Conservation (phyloP, 1,284 basidiomycete species). For the Marasmius oreades region DNA sequence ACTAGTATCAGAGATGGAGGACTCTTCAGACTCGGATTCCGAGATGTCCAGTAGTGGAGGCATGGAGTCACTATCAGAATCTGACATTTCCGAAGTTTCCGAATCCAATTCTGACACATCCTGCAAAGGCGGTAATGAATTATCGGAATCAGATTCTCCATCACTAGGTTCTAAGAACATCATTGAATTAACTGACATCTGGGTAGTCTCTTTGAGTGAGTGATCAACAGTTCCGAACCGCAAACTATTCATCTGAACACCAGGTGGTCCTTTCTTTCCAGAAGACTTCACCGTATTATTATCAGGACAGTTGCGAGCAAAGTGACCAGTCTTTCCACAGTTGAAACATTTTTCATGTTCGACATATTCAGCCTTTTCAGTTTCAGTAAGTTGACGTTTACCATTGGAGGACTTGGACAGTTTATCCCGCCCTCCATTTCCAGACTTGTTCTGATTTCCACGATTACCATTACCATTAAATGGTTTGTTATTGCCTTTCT, state of each 20-base stretch:
- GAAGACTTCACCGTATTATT: conserved; percentile 2
- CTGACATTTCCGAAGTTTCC: not conserved
- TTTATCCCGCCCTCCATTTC: not conserved
- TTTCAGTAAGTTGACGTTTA: not conserved
- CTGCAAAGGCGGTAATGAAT: not conserved
- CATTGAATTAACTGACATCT: not conserved
- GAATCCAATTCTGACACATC: not conserved
- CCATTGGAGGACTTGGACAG: not conserved
- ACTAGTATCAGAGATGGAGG: not conserved
- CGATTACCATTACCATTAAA: not conserved
- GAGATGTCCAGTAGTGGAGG: not conserved
- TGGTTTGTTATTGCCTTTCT: not conserved
- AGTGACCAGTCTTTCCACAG: conserved; percentile 1
- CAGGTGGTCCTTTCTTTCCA: not conserved
- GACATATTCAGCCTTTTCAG: not conserved
- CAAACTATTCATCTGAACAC: not conserved
- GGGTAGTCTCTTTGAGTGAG: not conserved
- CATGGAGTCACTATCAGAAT: not conserved
- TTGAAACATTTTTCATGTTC: not conserved
- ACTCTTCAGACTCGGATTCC: not conserved
- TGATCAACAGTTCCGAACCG: not conserved
- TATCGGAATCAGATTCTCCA: not conserved
- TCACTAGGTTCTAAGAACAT: not conserved
- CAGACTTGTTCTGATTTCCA: not conserved
- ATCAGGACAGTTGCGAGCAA: conserved; percentile 4